These are phyloP conservation scores for Cokeromyces recurvatus DNA, from an alignment of 371 early-diverging fungal genomes.

Conservation along the genomic window DNA sequence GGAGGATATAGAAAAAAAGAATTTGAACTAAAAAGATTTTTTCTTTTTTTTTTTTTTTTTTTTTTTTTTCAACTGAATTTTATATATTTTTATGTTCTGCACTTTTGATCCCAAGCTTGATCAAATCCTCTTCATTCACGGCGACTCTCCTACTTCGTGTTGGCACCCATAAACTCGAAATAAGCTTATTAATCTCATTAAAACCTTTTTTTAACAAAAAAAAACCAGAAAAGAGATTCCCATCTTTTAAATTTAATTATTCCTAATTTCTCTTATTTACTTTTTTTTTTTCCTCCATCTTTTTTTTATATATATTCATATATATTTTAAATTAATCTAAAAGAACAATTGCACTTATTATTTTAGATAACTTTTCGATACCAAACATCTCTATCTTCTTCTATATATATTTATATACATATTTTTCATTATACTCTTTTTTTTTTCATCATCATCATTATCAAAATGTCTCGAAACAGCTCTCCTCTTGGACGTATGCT, in stretches of 20 bases:
- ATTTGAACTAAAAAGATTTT: too few relatives aligned
- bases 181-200: neutral
- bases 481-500: conserved; percentile 31
- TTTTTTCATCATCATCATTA: neutral
- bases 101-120: conserved; percentile 17
- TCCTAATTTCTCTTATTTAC: neutral
- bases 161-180: conserved; percentile 9
- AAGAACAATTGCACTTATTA: neutral
- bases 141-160: conserved; percentile 7
- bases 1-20: too few relatives aligned
- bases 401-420: too few relatives aligned
- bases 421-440: neutral
- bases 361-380: conserved; percentile 10
- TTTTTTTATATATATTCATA: too few relatives aligned
- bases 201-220: neutral
- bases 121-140: conserved; percentile 15
- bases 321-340: too few relatives aligned
- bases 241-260: too few relatives aligned
- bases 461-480: conserved; percentile 19
- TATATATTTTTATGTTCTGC: conserved; percentile 17
- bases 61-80: conserved; percentile 5
- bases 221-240: neutral
- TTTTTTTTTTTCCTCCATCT: neutral
- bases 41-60: conserved; percentile 4
- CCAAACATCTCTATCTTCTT: neutral